Conservation (phyloP, 2,329 filamentous ascomycete genomes). For the Dichotomopilus funicola region DNA sequence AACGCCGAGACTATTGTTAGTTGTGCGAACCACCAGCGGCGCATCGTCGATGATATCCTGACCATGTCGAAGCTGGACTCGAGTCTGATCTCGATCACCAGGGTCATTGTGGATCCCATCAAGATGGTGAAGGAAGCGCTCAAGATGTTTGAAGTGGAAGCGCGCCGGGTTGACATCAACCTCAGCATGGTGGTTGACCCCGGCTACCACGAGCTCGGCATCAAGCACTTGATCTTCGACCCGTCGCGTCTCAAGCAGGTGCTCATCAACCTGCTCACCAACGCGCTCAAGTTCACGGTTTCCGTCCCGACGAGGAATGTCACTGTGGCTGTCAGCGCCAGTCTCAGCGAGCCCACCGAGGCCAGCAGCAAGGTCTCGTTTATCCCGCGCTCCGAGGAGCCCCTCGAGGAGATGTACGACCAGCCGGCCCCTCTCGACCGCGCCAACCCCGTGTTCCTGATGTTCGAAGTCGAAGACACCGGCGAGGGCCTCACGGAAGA, state of each 20-base stretch:
- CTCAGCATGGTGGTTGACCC: slow-evolving; percentile 58
- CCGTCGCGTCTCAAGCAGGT: slow-evolving; percentile 71
- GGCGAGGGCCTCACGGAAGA: slow-evolving; percentile 65
- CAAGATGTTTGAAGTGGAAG: slow-evolving; percentile 73
- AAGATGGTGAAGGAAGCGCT: slow-evolving; percentile 60
- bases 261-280: slow-evolving; percentile 72
- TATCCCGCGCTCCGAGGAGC: slow-evolving; percentile 50
- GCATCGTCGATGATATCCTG: slow-evolving; percentile 69
- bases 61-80: slow-evolving; percentile 72
- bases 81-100: slow-evolving; percentile 65
- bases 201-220: slow-evolving; percentile 49
- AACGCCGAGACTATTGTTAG: slow-evolving; percentile 71
- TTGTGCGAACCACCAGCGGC: slow-evolving; percentile 74
- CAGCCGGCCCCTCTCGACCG: slow-evolving; percentile 28
- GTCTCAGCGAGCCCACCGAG: slow-evolving; percentile 33
- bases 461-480: slow-evolving; percentile 70
- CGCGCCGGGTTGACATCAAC: slow-evolving; percentile 61
- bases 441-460: slow-evolving; percentile 53
- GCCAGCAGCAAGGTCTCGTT: slow-evolving; percentile 49
- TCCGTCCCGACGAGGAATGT: slow-evolving; percentile 52
- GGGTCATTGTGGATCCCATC: slow-evolving; percentile 61
- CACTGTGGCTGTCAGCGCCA: slow-evolving; percentile 42
- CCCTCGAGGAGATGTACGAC: slow-evolving; percentile 36
- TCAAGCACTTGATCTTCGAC: slow-evolving; percentile 64
- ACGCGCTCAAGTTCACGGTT: slow-evolving; percentile 76